phyloP scores from a whole-genome alignment of 2,329 filamentous ascomycete genomes.

The Bimuria novae-zelandiae region DNA sequence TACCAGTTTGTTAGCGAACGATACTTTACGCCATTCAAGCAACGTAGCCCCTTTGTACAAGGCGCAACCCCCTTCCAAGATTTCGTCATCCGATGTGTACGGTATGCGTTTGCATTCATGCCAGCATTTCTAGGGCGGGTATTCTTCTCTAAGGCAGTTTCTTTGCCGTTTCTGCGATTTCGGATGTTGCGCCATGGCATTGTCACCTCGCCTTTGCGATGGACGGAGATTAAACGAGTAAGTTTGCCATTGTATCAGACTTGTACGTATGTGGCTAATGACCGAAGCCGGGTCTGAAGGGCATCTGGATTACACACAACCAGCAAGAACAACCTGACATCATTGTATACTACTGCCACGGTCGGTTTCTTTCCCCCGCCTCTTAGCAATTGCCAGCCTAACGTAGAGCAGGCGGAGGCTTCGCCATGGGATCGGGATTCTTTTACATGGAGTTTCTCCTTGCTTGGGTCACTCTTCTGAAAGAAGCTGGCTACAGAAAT shows the following conservation, averaged over 20 bases:
- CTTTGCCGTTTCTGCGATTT: constrained; percentile 74
- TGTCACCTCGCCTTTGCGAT: constrained; percentile 64
- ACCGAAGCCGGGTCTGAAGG: constrained; percentile 57
- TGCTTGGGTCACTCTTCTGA: constrained; percentile 69
- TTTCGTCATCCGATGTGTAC: constrained; percentile 74
- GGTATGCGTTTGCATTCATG: constrained; percentile 76
- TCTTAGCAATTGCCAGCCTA: constrained; percentile 17
- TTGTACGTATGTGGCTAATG: not conserved
- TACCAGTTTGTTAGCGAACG: constrained; percentile 62
- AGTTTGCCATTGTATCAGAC: constrained; percentile 19
- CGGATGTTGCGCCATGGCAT: constrained; percentile 76
- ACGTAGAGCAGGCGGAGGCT: constrained; percentile 67
- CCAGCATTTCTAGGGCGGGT: constrained; percentile 71
- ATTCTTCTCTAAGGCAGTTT: constrained; percentile 76
- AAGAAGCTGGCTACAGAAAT: constrained; percentile 69
- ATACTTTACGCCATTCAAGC: constrained; percentile 52
- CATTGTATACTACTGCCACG: constrained; percentile 82
- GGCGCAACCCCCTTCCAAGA: constrained; percentile 76
- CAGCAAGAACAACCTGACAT: constrained; percentile 68
- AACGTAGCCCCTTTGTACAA: constrained; percentile 67
- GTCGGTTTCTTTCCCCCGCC: constrained; percentile 48
- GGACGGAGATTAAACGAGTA: constrained; percentile 63
- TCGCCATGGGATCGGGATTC: constrained; percentile 78
- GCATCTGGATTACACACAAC: constrained; percentile 72
- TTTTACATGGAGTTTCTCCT: constrained; percentile 84